phyloP scores from a whole-genome alignment of 306 rosid genomes.

The Fragaria vesca region DNA sequence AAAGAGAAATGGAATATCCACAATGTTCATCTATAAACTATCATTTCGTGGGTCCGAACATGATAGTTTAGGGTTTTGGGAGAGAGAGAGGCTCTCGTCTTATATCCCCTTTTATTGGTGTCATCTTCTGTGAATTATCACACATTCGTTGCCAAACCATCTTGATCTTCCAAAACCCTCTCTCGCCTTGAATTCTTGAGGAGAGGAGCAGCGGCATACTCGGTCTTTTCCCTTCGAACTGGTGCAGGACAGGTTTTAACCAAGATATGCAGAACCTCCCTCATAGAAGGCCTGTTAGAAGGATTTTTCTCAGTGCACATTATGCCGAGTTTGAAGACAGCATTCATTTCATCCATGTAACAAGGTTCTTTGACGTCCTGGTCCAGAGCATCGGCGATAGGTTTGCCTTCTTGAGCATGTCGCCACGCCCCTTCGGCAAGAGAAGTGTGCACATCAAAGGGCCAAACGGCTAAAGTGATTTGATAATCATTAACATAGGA shows the following conservation, averaged over 20 bases:
- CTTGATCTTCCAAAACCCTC: constrained; percentile 27
- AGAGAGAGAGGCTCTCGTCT: too few species aligned
- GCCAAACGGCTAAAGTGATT: background rate
- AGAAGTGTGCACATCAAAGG: too few species aligned
- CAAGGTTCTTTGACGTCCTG: too few species aligned
- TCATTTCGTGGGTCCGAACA: background rate
- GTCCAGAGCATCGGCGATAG: too few species aligned
- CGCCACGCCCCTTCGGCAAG: too few species aligned
- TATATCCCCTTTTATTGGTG: background rate
- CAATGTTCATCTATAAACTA: background rate
- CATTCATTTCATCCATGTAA: too few species aligned
- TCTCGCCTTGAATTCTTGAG: constrained; percentile 49
- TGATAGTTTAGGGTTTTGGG: too few species aligned
- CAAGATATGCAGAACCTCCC: too few species aligned
- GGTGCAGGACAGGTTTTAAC: background rate
- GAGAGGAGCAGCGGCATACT: constrained; percentile 45
- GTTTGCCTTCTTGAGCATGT: too few species aligned
- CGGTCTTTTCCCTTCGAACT: constrained; percentile 22
- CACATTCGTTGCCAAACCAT: constrained; percentile 15
- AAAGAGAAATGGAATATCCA: background rate
- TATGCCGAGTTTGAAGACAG: too few species aligned
- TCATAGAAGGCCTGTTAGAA: too few species aligned
- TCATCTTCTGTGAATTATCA: background rate
- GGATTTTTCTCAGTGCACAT: too few species aligned
- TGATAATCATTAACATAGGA: background rate